Conservation (phyloP, 73 alveolate species). For the Stentor roeselii region DNA sequence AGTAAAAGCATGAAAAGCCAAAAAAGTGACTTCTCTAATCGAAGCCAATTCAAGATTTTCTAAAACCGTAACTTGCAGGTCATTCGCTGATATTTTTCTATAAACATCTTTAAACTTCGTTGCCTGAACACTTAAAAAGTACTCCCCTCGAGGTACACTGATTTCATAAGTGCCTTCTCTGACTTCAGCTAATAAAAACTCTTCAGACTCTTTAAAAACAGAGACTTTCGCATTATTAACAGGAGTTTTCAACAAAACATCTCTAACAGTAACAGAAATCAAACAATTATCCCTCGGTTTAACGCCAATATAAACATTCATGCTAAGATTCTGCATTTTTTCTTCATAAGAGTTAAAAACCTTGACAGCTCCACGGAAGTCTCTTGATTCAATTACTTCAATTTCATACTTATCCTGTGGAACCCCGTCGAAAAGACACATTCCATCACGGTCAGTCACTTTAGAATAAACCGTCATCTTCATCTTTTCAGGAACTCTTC, state of each 20-base stretch:
- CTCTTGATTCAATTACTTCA: constrained; percentile 46
- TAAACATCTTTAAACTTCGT: background rate
- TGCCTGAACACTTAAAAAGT: background rate
- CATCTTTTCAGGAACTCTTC: constrained; percentile 26
- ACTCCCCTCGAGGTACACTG: constrained; percentile 1
- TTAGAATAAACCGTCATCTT: constrained; percentile 32
- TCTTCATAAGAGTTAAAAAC: constrained; percentile 32
- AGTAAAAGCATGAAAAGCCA: background rate
- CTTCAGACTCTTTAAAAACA: background rate
- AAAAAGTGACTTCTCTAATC: background rate
- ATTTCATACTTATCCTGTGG: constrained; percentile 54
- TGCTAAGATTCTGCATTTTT: background rate
- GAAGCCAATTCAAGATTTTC: background rate
- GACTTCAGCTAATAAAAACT: background rate
- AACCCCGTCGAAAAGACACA: constrained; percentile 27
- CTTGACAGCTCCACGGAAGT: constrained; percentile 29
- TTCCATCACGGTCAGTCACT: constrained; percentile 44
- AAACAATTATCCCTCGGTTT: background rate
- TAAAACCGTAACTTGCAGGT: background rate
- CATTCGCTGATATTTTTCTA: background rate
- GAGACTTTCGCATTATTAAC: constrained; percentile 9
- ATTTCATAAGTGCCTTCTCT: constrained; percentile 9
- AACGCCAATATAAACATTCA: constrained; percentile 24
- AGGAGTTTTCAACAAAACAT: background rate
- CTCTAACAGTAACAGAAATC: background rate